Conservation (phyloP, 768 basidiomycete species). For the Leccinum subtestaceum region DNA sequence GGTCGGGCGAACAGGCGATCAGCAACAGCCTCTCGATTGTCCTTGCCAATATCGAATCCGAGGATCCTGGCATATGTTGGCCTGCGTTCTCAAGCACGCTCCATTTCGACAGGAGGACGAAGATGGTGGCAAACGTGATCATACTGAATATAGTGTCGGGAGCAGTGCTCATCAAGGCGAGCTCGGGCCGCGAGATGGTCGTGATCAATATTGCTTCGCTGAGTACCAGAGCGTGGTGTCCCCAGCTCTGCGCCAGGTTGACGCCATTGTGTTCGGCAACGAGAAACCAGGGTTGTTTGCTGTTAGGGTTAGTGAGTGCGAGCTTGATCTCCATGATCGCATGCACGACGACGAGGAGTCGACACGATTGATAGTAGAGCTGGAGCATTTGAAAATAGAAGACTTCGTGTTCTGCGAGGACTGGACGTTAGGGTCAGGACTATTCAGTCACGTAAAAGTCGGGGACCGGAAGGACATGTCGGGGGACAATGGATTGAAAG, state of each 20-base stretch:
- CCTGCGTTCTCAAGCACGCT: conserved; percentile 34
- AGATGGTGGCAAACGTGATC: conserved; percentile 43
- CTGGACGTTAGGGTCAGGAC: conserved; percentile 32
- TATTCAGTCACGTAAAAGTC: not conserved
- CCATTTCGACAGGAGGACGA: conserved; percentile 43
- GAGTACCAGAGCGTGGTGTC: conserved; percentile 36
- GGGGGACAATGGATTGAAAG: conserved; percentile 1
- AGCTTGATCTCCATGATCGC: conserved; percentile 30
- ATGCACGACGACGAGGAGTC: conserved; percentile 38
- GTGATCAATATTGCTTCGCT: conserved; percentile 39
- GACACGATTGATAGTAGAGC: conserved; percentile 40
- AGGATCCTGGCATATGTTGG: conserved; percentile 37
- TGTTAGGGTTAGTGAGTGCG: conserved; percentile 17
- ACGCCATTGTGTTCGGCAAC: conserved; percentile 33
- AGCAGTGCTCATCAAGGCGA: conserved; percentile 36
- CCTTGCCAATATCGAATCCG: conserved; percentile 36
- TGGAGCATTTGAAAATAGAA: conserved; percentile 43
- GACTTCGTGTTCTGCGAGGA: conserved; percentile 40
- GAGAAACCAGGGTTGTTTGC: conserved; percentile 31
- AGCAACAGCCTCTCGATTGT: conserved; percentile 34
- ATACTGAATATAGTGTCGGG: conserved; percentile 43
- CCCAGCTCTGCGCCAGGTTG: conserved; percentile 35
- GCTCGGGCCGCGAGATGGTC: conserved; percentile 34
- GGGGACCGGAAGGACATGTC: not conserved
- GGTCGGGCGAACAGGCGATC: conserved; percentile 38